Evolutionary conservation across 345 rosid species (phyloP).

Genomic region (Adansonia digitata): DNA sequence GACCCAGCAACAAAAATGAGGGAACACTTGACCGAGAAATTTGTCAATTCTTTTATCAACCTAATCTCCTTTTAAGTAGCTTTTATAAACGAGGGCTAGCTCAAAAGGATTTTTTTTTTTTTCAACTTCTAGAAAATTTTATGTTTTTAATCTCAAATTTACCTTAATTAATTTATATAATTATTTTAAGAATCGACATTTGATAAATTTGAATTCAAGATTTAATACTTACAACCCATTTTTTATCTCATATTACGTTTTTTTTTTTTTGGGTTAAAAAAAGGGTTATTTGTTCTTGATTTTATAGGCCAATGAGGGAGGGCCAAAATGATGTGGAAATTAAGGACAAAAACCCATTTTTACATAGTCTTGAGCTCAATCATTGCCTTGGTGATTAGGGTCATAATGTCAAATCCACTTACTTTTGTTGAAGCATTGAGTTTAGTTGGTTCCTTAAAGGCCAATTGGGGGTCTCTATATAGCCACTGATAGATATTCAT

Average conservation of each 20-base stretch:
- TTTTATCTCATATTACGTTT: too few relatives aligned
- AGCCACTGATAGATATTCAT: not conserved
- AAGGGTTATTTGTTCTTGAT: too few relatives aligned
- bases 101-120: not conserved
- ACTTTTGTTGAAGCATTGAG: not conserved
- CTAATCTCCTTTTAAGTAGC: too few relatives aligned
- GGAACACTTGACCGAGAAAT: not conserved
- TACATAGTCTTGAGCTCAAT: not conserved
- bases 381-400: slow-evolving; percentile 2
- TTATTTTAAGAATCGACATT: too few relatives aligned
- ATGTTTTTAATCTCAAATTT: not conserved
- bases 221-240: too few relatives aligned
- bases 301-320: not conserved
- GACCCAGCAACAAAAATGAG: not conserved
- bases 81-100: too few relatives aligned
- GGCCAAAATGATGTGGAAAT: not conserved
- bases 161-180: too few relatives aligned
- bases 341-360: not conserved
- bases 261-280: too few relatives aligned
- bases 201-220: too few relatives aligned
- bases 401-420: not conserved
- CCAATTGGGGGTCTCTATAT: not conserved
- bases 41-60: not conserved
- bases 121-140: not conserved
- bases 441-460: not conserved